Evolutionary conservation across 768 basidiomycete genomes (phyloP).

Genomic region (Suillus discolor): DNA sequence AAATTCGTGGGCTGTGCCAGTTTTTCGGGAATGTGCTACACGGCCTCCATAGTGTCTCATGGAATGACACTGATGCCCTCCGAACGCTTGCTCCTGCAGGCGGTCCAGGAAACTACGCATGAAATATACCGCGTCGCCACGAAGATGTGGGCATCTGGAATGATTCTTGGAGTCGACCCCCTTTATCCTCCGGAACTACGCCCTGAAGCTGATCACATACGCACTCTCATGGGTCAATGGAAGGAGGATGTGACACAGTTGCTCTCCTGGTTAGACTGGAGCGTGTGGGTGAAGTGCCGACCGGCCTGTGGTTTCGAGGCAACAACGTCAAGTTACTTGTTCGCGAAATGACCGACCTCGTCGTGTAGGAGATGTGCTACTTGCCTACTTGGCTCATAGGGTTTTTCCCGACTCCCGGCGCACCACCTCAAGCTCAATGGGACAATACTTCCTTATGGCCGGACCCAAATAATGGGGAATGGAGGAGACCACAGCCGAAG

Average conservation of each 20-base stretch:
- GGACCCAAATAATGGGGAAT: too few species aligned
- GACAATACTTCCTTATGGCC: too few species aligned
- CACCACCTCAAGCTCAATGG: too few species aligned
- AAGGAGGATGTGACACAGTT: constrained; percentile 10
- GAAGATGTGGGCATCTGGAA: constrained; percentile 22
- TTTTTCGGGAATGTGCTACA: constrained; percentile 15
- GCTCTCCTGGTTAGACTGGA: constrained; percentile 26
- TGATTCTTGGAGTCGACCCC: constrained; percentile 13
- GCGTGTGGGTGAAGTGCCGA: constrained; percentile 22
- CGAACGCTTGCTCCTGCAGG: constrained; percentile 15
- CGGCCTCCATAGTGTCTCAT: constrained; percentile 6
- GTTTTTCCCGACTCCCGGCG: constrained; percentile 2
- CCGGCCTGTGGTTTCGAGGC: constrained; percentile 18
- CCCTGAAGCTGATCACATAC: constrained; percentile 2
- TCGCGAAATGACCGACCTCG: not conserved
- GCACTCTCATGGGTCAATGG: constrained; percentile 15
- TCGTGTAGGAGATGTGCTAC: constrained; percentile 27
- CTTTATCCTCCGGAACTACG: constrained; percentile 1
- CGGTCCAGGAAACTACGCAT: constrained; percentile 16
- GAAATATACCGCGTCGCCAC: constrained; percentile 21
- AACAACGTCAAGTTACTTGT: not conserved
- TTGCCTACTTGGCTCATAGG: constrained; percentile 26
- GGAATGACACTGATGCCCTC: constrained; percentile 11
- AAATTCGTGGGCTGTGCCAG: constrained; percentile 15
- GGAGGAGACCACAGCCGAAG: too few species aligned